Base-by-base conservation (phyloP, 352 stramenopile genomes). In the Phytophthora litchii region DNA sequence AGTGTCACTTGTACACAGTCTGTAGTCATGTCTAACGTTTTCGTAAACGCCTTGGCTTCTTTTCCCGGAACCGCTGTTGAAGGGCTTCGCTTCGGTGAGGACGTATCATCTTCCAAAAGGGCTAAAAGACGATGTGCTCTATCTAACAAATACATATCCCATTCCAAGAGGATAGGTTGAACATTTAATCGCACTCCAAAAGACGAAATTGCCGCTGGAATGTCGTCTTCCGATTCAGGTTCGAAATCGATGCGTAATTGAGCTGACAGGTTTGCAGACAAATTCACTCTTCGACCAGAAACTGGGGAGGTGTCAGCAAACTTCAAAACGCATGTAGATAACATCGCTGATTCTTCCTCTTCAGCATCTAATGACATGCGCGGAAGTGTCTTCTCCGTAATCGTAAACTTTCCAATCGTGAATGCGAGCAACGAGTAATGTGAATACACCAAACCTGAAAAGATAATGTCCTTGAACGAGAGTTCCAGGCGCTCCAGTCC, bases 131-230 rank as follows among this genome's bases (percentile, higher is more conserved):
- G 76, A 55, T 92, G 77, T 1, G 83, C 74, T 46, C 87, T 79
- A 62, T 95, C 81, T 17, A 96, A 65, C 32, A 96, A 60, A 62
- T 92, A 88, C 86, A 94, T 92, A 74, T 96, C 87, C 75, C 74
- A 93, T 70, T 96, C 87, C 9, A 96, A 46, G 1, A 92, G 49
- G 37, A 96, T 67, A 5, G 87, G 86, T 29, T 94, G 87, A 3
- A 76, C 67, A 36, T 90, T 87, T 35, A 93, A 68, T 49, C 82
- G 74, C n/a, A 94, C 57, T 8, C 72, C 63, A 14, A 92, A 50
- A 3, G 70, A 81, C 25, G 84, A 60, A 17, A 78, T 67, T 16
- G 44, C 56, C n/a, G 50, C 55, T 16, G 40, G 38, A 19, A 65
- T 49, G 3, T 44, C 49, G 6, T 72, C 72, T 14, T 68, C 67